Evolutionary conservation across 2,329 filamentous ascomycete species (phyloP), one percentile per base, ranked within the genome.

Genomic region (Eutypa lata): DNA sequence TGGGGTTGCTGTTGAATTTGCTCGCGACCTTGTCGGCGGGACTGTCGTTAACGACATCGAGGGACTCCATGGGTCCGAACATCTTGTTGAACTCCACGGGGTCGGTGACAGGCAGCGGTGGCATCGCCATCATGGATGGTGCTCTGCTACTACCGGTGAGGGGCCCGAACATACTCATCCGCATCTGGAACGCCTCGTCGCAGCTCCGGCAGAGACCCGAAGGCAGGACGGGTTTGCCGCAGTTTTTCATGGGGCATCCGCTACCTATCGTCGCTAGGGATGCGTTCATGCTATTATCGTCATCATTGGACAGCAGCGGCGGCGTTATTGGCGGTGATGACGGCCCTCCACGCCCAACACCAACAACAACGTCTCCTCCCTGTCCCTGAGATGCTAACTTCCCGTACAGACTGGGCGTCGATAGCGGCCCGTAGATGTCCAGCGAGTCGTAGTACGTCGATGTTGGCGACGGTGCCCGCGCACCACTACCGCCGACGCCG

Each of bases 161-260:
- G 2, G 21, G 45, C 48, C 53, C 53, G 55, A 62, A 64, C 10
- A 57, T 54, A 54, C 62, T 65, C n/a, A 55, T 50, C 1, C 61
- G 60, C 35, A 57, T 61, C 47, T 58, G 61, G 33, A 61, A 52
- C n/a, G n/a, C n/a, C n/a, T n/a, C n/a, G 10, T 59, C 53, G 18
- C 64, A 66, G 13, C 22, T 47, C 6, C 14, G 46, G 54, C 63
- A 65, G 2, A 65, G 53, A 43, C 21, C 40, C n/a, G 40, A 16
- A 22, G 53, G 46, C 26, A 19, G 47, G 61, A 64, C 2, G 26
- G 26, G 6, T 5, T 31, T 31, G 26, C 10, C 10, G 26, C 26
- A 31, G 26, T 10, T 10, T 10, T 5, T 5, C 26, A 31, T 31
- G 26, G 26, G 26, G 26, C 26, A 42, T 42, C n/a, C n/a, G n/a